Conservation (phyloP, 352 stramenopile species). For the Phytophthora chlamydospora region DNA sequence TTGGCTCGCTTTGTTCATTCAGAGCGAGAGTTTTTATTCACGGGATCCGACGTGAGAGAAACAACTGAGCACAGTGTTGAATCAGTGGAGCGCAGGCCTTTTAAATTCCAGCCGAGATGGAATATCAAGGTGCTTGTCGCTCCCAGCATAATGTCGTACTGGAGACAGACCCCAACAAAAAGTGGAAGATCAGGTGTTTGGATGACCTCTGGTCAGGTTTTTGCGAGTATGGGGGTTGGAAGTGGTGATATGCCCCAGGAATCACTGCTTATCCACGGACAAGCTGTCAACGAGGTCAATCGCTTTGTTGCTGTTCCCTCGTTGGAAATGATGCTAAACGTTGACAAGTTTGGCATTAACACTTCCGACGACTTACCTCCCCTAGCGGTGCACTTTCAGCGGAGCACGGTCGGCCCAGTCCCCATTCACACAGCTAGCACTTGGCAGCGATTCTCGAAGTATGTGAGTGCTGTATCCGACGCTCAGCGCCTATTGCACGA, state of each 20-base stretch:
- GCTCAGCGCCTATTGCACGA: conserved; percentile 59
- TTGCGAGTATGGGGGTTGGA: conserved; percentile 57
- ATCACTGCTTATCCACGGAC: conserved; percentile 16
- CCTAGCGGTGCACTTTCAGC: conserved; percentile 52
- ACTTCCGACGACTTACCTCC: conserved; percentile 46
- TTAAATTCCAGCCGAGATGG: conserved; percentile 30
- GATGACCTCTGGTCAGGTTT: conserved; percentile 65
- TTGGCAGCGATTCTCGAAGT: conserved; percentile 54
- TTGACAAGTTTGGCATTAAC: conserved; percentile 64
- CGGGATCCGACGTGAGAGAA: not conserved
- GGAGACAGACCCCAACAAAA: conserved; percentile 33
- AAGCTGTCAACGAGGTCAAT: conserved; percentile 49
- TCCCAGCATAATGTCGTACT: conserved; percentile 69
- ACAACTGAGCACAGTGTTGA: conserved; percentile 1
- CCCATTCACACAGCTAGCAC: conserved; percentile 52
- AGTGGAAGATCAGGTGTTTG: conserved; percentile 43
- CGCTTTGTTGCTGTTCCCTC: conserved; percentile 44
- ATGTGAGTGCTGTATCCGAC: conserved; percentile 48
- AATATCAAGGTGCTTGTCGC: conserved; percentile 72
- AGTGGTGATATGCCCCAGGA: conserved; percentile 31
- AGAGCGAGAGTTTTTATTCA: conserved; percentile 22
- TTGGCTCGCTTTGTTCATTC: conserved; percentile 35
- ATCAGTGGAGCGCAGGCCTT: conserved; percentile 9
- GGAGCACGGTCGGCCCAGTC: conserved; percentile 36
- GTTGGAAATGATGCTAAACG: conserved; percentile 61